phyloP scores from a whole-genome alignment of 768 basidiomycete genomes.

The Coprinopsis sp. region DNA sequence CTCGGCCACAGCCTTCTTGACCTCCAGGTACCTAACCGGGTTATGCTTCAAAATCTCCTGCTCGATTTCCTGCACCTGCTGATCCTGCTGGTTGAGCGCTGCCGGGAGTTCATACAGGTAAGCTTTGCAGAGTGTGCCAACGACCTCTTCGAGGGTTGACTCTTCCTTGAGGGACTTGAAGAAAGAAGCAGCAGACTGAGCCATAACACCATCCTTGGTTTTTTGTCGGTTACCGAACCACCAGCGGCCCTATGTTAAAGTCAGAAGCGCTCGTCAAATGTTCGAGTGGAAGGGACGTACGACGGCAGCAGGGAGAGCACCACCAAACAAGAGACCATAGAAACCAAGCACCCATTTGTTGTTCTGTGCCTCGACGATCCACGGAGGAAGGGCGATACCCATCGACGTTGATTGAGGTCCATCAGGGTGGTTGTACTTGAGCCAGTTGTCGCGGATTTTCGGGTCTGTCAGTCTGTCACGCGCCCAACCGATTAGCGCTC shows the following conservation, averaged over 20 bases:
- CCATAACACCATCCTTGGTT: conserved; percentile 90
- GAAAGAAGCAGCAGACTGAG: conserved; percentile 76
- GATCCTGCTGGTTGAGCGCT: conserved; percentile 20
- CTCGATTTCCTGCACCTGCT: conserved; percentile 49
- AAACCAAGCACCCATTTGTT: conserved; percentile 85
- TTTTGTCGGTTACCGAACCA: conserved; percentile 90
- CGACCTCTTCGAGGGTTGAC: conserved; percentile 63
- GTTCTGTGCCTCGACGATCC: conserved; percentile 91
- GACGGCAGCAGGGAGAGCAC: conserved; percentile 80
- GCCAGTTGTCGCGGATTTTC: conserved; percentile 84
- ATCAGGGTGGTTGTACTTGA: conserved; percentile 90
- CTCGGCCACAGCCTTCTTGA: conserved; percentile 38
- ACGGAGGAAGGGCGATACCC: conserved; percentile 91
- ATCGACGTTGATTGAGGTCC: conserved; percentile 92
- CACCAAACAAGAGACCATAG: conserved; percentile 87
- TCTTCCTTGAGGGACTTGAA: conserved; percentile 87
- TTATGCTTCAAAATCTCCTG: conserved; percentile 41
- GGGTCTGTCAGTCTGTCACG: conserved; percentile 83
- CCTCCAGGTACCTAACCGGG: conserved; percentile 51
- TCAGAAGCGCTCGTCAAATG: background rate
- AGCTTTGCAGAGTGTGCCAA: conserved; percentile 64
- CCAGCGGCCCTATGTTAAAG: conserved; percentile 67
- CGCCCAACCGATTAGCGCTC: no score
- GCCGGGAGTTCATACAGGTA: conserved; percentile 54
- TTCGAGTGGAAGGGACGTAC: conserved; percentile 3